Percentiles rank a stretch among this genome's conserved stretches.
Evolutionary conservation across 441 rosid species (phyloP).

Genomic region (Daphne laureola): DNA sequence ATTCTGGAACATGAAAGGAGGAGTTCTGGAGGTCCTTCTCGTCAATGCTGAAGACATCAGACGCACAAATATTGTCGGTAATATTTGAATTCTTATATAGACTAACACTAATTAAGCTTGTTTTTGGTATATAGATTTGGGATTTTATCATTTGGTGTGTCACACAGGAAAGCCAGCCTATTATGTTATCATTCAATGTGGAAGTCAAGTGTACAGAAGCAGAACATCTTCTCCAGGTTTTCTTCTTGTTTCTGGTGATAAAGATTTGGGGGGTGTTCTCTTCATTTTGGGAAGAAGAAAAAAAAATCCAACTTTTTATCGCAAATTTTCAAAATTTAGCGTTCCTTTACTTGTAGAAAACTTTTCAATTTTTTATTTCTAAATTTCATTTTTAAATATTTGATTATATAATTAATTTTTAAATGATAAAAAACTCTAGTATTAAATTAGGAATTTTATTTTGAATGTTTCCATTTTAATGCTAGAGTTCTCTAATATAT

Average conservation of each 20-base stretch:
- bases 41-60: constrained; percentile 71
- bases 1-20: constrained; percentile 32
- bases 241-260: constrained; percentile 5
- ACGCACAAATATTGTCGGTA: constrained; percentile 62
- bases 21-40: constrained; percentile 64
- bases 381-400: no score
- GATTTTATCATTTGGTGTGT: constrained; percentile 14
- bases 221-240: constrained; percentile 56
- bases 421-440: no score
- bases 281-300: no score
- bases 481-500: no score
- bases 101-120: no score
- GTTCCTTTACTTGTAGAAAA: no score
- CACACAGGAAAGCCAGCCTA: constrained; percentile 55
- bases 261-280: not conserved
- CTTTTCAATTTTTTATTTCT: no score
- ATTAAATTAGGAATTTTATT: no score
- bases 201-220: constrained; percentile 44
- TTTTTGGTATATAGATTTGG: no score
- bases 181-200: constrained; percentile 56
- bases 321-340: not conserved
- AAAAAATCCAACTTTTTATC: no score
- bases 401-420: no score
- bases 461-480: no score
- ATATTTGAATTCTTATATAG: not conserved